phyloP scores from a whole-genome alignment of 2,329 filamentous ascomycete species.

The Aspergillus uvarum region DNA sequence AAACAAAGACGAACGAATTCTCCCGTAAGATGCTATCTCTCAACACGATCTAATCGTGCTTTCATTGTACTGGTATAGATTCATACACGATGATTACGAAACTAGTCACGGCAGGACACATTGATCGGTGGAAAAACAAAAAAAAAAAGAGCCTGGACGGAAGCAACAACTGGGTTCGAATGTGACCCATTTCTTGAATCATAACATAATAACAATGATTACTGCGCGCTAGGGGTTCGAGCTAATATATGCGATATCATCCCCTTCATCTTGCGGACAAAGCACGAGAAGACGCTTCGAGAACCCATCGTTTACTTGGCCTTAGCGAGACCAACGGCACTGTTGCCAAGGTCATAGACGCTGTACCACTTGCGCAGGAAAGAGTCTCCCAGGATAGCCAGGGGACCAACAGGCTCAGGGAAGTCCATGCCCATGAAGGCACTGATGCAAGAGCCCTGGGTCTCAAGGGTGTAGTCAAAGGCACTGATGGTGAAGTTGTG shows the following conservation, averaged over 20 bases:
- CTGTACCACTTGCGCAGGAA: conserved; percentile 71
- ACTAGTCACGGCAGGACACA: neutral
- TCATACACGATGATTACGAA: neutral
- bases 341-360: conserved; percentile 90
- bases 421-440: conserved; percentile 97
- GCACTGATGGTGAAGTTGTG: conserved; percentile 89
- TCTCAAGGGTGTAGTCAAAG: conserved; percentile 93
- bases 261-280: neutral
- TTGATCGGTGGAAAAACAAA: neutral
- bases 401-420: conserved; percentile 79
- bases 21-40: neutral
- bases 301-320: conserved; percentile 59
- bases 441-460: conserved; percentile 93
- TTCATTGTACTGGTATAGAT: neutral
- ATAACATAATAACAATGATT: conserved; percentile 1
- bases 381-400: conserved; percentile 79
- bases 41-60: neutral
- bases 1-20: neutral
- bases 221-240: neutral
- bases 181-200: neutral
- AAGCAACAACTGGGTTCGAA: neutral
- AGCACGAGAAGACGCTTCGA: neutral
- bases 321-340: conserved; percentile 84
- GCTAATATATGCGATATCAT: conserved; percentile 13
- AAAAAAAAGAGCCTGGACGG: neutral